phyloP scores from a whole-genome alignment of 768 basidiomycete genomes.

The Mycena venus region DNA sequence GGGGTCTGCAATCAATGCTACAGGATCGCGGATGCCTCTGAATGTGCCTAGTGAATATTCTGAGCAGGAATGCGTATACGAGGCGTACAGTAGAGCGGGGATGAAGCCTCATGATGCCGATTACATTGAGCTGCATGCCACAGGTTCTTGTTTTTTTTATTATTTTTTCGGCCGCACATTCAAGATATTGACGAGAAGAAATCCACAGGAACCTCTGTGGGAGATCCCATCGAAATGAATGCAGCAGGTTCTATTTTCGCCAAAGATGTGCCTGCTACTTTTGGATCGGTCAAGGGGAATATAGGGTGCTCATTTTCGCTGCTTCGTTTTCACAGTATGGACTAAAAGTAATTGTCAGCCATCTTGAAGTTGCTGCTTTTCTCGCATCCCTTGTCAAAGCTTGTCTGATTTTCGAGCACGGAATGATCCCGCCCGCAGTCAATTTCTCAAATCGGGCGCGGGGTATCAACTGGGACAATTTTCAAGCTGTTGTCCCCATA shows the following conservation, averaged over 20 bases:
- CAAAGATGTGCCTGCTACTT: not conserved
- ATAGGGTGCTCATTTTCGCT: not conserved
- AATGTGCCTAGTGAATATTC: conserved; percentile 43
- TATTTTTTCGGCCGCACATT: too few relatives aligned
- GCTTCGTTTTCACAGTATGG: not conserved
- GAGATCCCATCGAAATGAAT: conserved; percentile 46
- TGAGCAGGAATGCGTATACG: conserved; percentile 44
- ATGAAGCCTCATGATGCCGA: too few relatives aligned
- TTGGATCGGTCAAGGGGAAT: conserved; percentile 17
- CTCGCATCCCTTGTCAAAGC: conserved; percentile 5
- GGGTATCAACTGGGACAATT: not conserved
- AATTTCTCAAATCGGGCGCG: not conserved
- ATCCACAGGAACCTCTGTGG: conserved; percentile 42
- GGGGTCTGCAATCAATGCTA: conserved; percentile 46
- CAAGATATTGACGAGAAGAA: too few relatives aligned
- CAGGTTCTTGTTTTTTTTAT: conserved; percentile 34
- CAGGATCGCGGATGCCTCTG: conserved; percentile 42
- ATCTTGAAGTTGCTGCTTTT: conserved; percentile 7
- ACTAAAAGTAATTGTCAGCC: not conserved
- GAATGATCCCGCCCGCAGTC: not conserved
- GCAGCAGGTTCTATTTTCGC: not conserved
- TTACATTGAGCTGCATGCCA: conserved; percentile 56
- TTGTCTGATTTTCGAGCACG: not conserved
- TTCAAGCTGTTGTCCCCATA: not conserved
- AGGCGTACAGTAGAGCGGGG: too few relatives aligned